Conservation (phyloP, 345 rosid species). For the Gossypium turneri region DNA sequence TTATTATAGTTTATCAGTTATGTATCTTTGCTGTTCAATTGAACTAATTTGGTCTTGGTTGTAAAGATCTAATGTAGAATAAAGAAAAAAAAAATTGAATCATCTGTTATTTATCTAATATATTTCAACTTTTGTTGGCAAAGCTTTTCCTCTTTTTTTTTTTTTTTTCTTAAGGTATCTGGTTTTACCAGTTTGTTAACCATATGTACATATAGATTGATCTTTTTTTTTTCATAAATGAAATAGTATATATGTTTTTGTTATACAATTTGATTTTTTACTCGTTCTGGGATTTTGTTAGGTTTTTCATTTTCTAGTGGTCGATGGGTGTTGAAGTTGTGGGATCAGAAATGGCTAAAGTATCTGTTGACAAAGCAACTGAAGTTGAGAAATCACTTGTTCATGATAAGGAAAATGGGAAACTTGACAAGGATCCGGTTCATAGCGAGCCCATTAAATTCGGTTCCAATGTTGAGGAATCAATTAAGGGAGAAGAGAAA, state of each 20-base stretch:
- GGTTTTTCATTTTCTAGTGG: constrained; percentile 21
- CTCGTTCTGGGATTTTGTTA: constrained; percentile 11
- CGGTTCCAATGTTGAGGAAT: constrained; percentile 59
- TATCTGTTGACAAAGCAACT: constrained; percentile 38
- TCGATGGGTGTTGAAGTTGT: constrained; percentile 79
- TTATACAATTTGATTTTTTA: not conserved
- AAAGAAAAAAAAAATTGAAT: not conserved
- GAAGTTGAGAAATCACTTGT: constrained; percentile 31
- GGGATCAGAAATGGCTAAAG: constrained; percentile 64
- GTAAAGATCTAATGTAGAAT: not conserved
- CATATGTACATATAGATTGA: not conserved
- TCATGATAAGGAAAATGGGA: constrained; percentile 49
- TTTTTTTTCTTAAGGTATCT: too few species aligned
- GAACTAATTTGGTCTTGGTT: not conserved
- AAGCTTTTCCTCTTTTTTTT: too few species aligned
- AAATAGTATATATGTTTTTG: not conserved
- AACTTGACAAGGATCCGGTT: constrained; percentile 39
- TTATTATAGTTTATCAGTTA: not conserved
- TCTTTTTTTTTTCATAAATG: not conserved
- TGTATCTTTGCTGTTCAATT: not conserved
- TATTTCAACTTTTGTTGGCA: not conserved
- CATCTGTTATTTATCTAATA: not conserved
- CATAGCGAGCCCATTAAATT: constrained; percentile 40
- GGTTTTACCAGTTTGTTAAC: too few species aligned
- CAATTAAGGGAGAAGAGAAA: constrained; percentile 36